Conservation (phyloP, 495 filamentous ascomycete genomes). For the Neurospora tetrasperma region DNA sequence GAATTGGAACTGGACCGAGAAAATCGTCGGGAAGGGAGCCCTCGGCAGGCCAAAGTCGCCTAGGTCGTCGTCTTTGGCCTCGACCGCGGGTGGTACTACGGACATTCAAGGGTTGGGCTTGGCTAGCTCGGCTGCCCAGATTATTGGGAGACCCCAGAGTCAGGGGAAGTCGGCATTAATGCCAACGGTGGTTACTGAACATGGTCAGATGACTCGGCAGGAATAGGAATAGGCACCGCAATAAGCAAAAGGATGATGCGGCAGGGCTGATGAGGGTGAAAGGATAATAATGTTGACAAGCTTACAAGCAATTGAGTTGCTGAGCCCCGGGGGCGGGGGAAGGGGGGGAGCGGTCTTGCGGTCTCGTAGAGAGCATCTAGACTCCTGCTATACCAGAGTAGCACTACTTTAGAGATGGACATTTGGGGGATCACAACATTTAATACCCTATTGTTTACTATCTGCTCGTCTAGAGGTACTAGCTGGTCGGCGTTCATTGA, state of each 20-base stretch:
- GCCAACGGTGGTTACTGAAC: neutral
- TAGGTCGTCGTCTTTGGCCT: neutral
- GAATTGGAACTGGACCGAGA: slow-evolving; percentile 48
- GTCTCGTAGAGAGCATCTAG: neutral
- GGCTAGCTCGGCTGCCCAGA: neutral
- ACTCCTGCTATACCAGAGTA: neutral
- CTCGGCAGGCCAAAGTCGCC: neutral
- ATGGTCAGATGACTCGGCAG: neutral
- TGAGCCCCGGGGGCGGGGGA: neutral
- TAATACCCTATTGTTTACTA: neutral
- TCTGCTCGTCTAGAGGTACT: neutral
- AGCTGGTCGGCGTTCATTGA: neutral
- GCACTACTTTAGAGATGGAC: neutral
- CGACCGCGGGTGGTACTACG: neutral
- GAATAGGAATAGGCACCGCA: neutral
- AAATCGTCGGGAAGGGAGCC: slow-evolving; percentile 42
- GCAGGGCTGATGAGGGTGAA: neutral
- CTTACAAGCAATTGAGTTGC: neutral
- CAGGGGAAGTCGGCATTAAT: neutral
- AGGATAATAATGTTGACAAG: neutral
- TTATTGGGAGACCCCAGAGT: neutral
- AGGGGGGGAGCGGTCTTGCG: neutral
- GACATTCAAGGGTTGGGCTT: neutral
- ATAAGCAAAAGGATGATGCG: neutral
- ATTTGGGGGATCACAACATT: neutral